Evolutionary conservation across 73 alveolate species (phyloP).

Genomic region (Blepharisma japonicum): DNA sequence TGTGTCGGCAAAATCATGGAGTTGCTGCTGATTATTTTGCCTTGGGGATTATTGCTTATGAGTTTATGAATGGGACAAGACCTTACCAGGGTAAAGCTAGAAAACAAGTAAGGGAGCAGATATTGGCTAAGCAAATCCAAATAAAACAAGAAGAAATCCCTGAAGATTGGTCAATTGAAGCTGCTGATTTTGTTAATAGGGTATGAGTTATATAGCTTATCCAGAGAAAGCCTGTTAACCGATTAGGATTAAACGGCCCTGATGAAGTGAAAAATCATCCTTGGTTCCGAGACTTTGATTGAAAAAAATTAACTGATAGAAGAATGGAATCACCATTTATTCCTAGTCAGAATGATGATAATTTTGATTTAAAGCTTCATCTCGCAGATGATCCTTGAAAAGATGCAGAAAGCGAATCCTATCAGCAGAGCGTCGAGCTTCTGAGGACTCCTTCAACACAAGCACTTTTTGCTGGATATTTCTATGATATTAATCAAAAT

Average conservation of each 20-base stretch:
- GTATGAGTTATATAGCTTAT: neutral
- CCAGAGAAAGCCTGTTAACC: slow-evolving; percentile 58
- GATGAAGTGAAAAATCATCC: slow-evolving; percentile 90
- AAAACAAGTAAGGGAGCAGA: slow-evolving; percentile 30
- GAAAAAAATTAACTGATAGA: slow-evolving; percentile 55
- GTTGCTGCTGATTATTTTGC: slow-evolving; percentile 40
- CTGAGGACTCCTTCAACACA: slow-evolving; percentile 39
- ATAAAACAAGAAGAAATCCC: slow-evolving; percentile 47
- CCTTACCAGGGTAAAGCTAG: slow-evolving; percentile 22
- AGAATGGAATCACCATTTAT: too few species aligned
- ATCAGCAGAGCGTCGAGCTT: slow-evolving; percentile 29
- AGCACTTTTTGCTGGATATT: slow-evolving; percentile 51
- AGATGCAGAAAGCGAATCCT: slow-evolving; percentile 45
- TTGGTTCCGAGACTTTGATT: slow-evolving; percentile 89
- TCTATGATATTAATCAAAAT: slow-evolving; percentile 30
- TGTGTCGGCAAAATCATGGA: slow-evolving; percentile 12
- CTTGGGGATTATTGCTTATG: slow-evolving; percentile 30
- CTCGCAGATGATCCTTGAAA: slow-evolving; percentile 43
- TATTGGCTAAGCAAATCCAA: slow-evolving; percentile 59
- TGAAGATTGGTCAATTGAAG: slow-evolving; percentile 68
- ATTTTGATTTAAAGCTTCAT: too few species aligned
- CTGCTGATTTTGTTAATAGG: slow-evolving; percentile 68
- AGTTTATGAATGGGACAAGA: neutral
- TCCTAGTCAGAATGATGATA: too few species aligned
- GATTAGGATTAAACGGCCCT: slow-evolving; percentile 91